Conservation (phyloP, 257 asterid genomes). For the Solanum ahanhuiri region DNA sequence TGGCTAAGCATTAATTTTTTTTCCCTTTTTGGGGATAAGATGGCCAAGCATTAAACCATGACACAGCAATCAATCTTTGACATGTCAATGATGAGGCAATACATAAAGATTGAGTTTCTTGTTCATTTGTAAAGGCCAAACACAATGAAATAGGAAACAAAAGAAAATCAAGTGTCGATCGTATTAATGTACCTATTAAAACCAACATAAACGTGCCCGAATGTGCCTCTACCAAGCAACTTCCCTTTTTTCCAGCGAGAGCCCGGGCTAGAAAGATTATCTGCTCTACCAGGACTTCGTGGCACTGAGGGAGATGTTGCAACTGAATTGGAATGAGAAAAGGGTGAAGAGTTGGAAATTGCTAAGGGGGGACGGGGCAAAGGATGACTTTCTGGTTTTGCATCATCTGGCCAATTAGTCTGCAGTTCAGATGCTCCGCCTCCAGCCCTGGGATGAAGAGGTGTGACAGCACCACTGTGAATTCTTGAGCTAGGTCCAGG, state of each 20-base stretch:
- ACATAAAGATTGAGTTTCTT: neutral
- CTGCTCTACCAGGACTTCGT: constrained; percentile 95
- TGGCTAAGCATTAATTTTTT: neutral
- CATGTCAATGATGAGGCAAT: neutral
- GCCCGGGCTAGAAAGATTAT: constrained; percentile 72
- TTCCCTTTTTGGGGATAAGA: neutral
- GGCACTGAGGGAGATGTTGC: constrained; percentile 85
- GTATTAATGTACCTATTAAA: constrained; percentile 50
- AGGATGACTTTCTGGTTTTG: constrained; percentile 74
- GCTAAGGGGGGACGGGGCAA: constrained; percentile 82
- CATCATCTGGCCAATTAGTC: constrained; percentile 70
- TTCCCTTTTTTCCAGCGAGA: constrained; percentile 96
- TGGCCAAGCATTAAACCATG: neutral
- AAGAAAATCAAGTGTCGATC: neutral
- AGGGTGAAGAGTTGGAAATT: constrained; percentile 49
- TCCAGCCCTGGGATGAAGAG: constrained; percentile 89
- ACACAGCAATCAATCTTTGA: neutral
- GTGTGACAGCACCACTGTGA: constrained; percentile 96
- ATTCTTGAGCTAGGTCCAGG: constrained; percentile 97
- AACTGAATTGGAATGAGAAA: constrained; percentile 81
- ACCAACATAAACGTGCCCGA: constrained; percentile 61
- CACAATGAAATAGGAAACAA: neutral
- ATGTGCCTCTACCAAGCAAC: constrained; percentile 45
- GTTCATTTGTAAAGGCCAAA: neutral
- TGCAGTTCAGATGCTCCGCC: constrained; percentile 61